These are phyloP conservation scores for Atkinsonella hypoxylon DNA, from an alignment of 2,329 filamentous ascomycete species.

Conservation along the genomic window DNA sequence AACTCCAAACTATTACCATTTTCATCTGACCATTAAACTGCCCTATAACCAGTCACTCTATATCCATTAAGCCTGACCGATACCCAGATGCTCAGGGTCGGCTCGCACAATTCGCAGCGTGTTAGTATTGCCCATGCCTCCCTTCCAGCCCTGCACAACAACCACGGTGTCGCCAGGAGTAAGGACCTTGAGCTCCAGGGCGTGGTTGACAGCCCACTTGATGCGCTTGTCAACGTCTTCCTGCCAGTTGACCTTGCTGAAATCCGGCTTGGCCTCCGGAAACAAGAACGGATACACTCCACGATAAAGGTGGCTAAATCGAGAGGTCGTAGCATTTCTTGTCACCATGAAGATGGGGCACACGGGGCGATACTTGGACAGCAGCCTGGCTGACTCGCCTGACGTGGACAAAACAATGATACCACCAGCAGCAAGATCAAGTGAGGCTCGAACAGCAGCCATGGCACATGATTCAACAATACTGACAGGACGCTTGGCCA, in stretches of 20 bases:
- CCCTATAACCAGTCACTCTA: neutral
- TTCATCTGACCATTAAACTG: neutral
- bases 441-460: conserved; percentile 87
- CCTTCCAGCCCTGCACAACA: conserved; percentile 84
- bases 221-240: conserved; percentile 96
- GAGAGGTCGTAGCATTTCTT: conserved; percentile 67
- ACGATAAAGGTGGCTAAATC: conserved; percentile 92
- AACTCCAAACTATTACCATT: neutral
- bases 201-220: conserved; percentile 89
- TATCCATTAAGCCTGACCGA: conserved; percentile 28
- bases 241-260: conserved; percentile 88
- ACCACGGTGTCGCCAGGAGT: conserved; percentile 62
- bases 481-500: conserved; percentile 71
- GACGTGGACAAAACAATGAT: conserved; percentile 95
- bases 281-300: conserved; percentile 98
- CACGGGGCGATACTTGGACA: conserved; percentile 97
- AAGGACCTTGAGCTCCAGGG: conserved; percentile 69
- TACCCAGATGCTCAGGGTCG: conserved; percentile 44
- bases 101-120: conserved; percentile 56
- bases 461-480: conserved; percentile 93
- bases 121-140: conserved; percentile 86
- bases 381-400: conserved; percentile 83
- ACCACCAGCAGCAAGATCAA: conserved; percentile 91
- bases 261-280: conserved; percentile 88
- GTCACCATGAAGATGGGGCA: conserved; percentile 99